Evolutionary conservation across 1,284 basidiomycete species (phyloP).

Genomic region (Trichosporon asahii): DNA sequence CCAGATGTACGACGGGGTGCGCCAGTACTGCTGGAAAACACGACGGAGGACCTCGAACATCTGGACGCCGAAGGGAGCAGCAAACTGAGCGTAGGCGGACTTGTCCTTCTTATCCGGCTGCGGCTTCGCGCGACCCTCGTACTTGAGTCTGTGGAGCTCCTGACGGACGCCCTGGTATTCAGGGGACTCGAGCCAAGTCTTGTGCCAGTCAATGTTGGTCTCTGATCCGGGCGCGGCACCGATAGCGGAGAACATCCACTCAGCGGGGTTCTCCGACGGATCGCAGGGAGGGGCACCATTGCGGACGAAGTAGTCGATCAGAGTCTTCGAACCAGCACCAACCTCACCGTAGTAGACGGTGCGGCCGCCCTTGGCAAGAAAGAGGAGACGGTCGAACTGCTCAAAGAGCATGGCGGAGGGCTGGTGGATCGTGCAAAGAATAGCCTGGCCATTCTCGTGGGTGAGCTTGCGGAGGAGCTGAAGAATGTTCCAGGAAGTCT

Average conservation of each 20-base stretch:
- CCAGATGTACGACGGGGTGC: slow-evolving; percentile 69
- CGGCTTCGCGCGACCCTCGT: slow-evolving; percentile 30
- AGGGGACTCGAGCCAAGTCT: slow-evolving; percentile 59
- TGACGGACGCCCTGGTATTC: slow-evolving; percentile 50
- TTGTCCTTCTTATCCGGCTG: slow-evolving; percentile 29
- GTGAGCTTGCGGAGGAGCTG: slow-evolving; percentile 30
- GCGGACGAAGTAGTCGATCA: slow-evolving; percentile 38
- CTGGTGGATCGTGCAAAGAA: slow-evolving; percentile 54
- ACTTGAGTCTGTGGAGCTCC: slow-evolving; percentile 54
- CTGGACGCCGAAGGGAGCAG: slow-evolving; percentile 59
- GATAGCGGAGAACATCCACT: slow-evolving; percentile 56
- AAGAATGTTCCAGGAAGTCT: slow-evolving; percentile 28
- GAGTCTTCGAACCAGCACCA: slow-evolving; percentile 46
- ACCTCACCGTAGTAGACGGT: slow-evolving; percentile 37
- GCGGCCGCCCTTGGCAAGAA: slow-evolving; percentile 50
- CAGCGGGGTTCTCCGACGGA: slow-evolving; percentile 35
- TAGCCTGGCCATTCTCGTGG: slow-evolving; percentile 67
- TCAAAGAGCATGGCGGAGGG: slow-evolving; percentile 50
- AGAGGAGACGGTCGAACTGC: slow-evolving; percentile 45
- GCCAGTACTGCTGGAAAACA: slow-evolving; percentile 59
- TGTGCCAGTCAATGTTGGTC: slow-evolving; percentile 67
- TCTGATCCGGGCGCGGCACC: slow-evolving; percentile 64
- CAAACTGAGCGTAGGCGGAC: slow-evolving; percentile 56
- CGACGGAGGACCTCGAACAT: slow-evolving; percentile 58
- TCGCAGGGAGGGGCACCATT: slow-evolving; percentile 27